Evolutionary conservation across 192 early-diverging fungal genomes (phyloP), one percentile per base, ranked within the genome.

Genomic region (Coemansia brasiliensis): DNA sequence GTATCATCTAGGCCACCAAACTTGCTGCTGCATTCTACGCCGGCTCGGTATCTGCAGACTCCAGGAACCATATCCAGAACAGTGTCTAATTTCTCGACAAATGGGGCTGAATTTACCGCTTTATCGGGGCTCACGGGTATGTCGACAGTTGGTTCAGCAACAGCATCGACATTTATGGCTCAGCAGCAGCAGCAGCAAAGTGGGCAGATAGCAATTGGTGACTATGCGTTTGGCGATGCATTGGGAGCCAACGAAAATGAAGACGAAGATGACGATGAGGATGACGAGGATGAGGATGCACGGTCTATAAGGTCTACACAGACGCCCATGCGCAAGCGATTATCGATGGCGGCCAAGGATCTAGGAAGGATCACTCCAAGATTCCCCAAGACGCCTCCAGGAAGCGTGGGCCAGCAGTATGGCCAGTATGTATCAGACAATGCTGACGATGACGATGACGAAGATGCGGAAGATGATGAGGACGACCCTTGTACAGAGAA

Each of bases 401-500:
- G 12, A 0, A 21, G 45, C 15, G 45, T 25, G 9, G 6, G 3
- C 17, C 55, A 11, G 56, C 43, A 38, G 49, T n/a, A n/a, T n/a
- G 20, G 32, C 39, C 20, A 1, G 3, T 37, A 39, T 13, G 52
- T 18, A 21, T 35, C 16, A 5, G 42, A 61, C 24, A 63, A 64
- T 0, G 55, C 29, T 2, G 69, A 62, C 3, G 67, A 69, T 17
- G 70, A 65, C 29, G 70, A 72, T 39, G 55, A 57, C 8, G 63
- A 73, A 0, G 72, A 76, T 2, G 72, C 45, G 0, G 66, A 65
- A 2, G 73, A 75, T 6, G 73, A 69, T 15, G 73, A 57, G 9
- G 66, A 69, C 0, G 73, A 76, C 13, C 66, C 73, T 32, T 67
- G 65, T 29, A 76, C 73, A 0, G 66, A 76, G 29, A 76, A 76